phyloP scores from a whole-genome alignment of 2,329 filamentous ascomycete species.

The Neurospora sp. region DNA sequence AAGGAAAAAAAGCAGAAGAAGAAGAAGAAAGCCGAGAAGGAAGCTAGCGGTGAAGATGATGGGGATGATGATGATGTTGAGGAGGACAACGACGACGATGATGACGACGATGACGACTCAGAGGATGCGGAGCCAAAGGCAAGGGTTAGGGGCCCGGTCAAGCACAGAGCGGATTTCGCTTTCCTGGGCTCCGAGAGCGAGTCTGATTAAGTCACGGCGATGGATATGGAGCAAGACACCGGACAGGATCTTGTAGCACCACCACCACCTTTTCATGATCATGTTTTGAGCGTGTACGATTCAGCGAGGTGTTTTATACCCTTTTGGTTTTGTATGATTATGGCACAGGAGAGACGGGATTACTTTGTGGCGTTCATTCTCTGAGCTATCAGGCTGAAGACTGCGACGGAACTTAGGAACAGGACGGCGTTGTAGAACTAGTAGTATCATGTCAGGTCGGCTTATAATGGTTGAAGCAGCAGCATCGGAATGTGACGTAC shows the following conservation, averaged over 20 bases:
- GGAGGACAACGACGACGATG: slow-evolving; percentile 18
- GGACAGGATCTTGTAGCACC: neutral
- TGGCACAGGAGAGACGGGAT: neutral
- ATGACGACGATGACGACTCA: slow-evolving; percentile 20
- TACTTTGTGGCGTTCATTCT: slow-evolving; percentile 53
- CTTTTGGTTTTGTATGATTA: neutral
- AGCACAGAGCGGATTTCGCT: slow-evolving; percentile 42
- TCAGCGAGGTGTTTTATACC: neutral
- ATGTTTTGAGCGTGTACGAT: neutral
- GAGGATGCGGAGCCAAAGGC: slow-evolving; percentile 29
- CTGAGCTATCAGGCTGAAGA: slow-evolving; percentile 90
- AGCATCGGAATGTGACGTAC: slow-evolving; percentile 41
- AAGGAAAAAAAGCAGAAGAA: slow-evolving; percentile 19
- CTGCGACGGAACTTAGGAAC: slow-evolving; percentile 91
- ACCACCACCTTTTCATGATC: neutral
- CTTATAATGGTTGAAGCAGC: neutral
- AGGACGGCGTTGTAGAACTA: slow-evolving; percentile 97
- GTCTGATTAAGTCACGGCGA: slow-evolving; percentile 37
- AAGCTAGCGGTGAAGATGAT: slow-evolving; percentile 15
- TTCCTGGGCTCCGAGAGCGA: slow-evolving; percentile 65
- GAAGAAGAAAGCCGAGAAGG: slow-evolving; percentile 19
- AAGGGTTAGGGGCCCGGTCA: slow-evolving; percentile 35
- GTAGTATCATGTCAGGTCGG: slow-evolving; percentile 1
- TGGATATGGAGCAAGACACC: neutral
- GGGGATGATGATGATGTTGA: slow-evolving; percentile 20